These are phyloP conservation scores for Chaetothyriales sp. DNA, from an alignment of 2,329 filamentous ascomycete genomes.

Conservation along the genomic window DNA sequence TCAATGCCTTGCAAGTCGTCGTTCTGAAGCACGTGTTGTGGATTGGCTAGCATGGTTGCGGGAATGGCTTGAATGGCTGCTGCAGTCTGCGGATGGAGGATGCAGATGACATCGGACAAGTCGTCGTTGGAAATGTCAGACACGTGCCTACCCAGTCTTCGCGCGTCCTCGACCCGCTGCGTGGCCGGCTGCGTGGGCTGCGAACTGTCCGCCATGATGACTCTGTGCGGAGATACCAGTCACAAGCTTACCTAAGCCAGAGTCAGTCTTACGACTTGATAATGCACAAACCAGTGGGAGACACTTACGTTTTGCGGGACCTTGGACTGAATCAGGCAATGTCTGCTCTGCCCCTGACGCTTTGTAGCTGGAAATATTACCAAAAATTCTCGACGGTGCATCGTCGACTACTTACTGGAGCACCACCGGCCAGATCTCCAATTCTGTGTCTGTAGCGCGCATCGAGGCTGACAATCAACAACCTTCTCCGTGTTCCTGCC, in stretches of 20 bases:
- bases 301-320: too few relatives aligned
- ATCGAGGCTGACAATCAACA: too few relatives aligned
- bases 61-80: conserved; percentile 59
- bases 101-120: conserved; percentile 75
- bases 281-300: too few relatives aligned
- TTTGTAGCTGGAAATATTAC: not conserved
- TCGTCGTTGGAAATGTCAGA: conserved; percentile 73
- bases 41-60: conserved; percentile 37
- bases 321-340: not conserved
- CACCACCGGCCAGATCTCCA: not conserved
- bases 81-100: conserved; percentile 66
- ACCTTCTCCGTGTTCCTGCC: not conserved
- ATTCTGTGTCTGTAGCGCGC: not conserved
- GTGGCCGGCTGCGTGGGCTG: conserved; percentile 51
- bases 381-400: not conserved
- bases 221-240: not conserved
- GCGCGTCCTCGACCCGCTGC: conserved; percentile 67
- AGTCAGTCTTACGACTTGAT: not conserved
- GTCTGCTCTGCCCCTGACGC: too few relatives aligned
- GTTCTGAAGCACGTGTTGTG: conserved; percentile 48
- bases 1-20: conserved; percentile 27
- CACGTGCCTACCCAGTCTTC: conserved; percentile 63
- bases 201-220: not conserved
- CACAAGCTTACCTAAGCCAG: not conserved
- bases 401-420: not conserved